phyloP scores from a whole-genome alignment of 345 rosid genomes.

The Durio zibethinus region DNA sequence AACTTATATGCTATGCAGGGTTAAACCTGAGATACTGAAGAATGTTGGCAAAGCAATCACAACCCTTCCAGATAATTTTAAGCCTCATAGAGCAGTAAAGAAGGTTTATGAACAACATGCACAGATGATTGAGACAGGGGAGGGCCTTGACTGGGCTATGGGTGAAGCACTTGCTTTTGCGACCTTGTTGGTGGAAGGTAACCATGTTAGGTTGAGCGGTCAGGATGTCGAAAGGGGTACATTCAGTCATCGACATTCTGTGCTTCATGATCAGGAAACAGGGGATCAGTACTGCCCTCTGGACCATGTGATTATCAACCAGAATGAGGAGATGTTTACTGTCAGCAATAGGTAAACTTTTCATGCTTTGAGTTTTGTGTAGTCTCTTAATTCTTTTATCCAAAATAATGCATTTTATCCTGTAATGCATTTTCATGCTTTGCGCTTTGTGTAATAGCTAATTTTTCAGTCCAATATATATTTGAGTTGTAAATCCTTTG shows the following conservation, averaged over 20 bases:
- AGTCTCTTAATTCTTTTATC: not conserved
- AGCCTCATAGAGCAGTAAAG: conserved; percentile 74
- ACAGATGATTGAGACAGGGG: conserved; percentile 74
- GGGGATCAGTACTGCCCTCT: conserved; percentile 77
- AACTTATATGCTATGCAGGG: conserved; percentile 40
- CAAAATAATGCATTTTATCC: not conserved
- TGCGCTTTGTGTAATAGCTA: not conserved
- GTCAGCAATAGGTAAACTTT: conserved; percentile 68
- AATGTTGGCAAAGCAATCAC: conserved; percentile 77
- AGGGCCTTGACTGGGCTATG: conserved; percentile 85
- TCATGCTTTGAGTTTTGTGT: not conserved
- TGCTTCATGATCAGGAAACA: conserved; percentile 72
- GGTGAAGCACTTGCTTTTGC: conserved; percentile 83
- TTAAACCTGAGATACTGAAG: conserved; percentile 78
- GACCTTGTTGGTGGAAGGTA: conserved; percentile 75
- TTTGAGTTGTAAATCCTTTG: not conserved
- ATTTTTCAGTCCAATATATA: not conserved
- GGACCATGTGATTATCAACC: conserved; percentile 63
- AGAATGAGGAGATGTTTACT: conserved; percentile 75
- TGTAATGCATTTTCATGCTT: not conserved
- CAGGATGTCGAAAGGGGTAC: conserved; percentile 95
- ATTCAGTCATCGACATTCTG: conserved; percentile 75
- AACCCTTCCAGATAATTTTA: conserved; percentile 59
- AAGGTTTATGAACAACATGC: conserved; percentile 77
- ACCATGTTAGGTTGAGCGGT: conserved; percentile 84